Evolutionary conservation across 208 protist species (phyloP).

Genomic region (Trichomonas vaginalis): DNA sequence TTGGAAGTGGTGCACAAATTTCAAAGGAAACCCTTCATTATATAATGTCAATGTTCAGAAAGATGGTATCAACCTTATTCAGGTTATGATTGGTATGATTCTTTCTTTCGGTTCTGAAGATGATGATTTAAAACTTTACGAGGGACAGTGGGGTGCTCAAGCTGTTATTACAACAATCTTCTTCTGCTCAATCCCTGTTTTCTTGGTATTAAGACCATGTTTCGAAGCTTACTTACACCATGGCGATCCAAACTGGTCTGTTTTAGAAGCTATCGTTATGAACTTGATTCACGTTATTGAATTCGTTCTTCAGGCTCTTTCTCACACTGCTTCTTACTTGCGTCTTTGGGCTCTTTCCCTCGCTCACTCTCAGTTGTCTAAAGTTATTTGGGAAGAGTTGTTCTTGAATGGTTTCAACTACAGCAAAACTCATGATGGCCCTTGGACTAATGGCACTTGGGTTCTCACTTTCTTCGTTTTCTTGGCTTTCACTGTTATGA

Average conservation of each 20-base stretch:
- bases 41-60: not conserved
- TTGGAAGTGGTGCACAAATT: slow-evolving; percentile 77
- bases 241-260: slow-evolving; percentile 33
- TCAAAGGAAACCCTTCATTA: not conserved
- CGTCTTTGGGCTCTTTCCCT: slow-evolving; percentile 97
- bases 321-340: slow-evolving; percentile 98
- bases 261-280: slow-evolving; percentile 80
- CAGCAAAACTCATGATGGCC: too few species aligned
- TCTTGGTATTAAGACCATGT: slow-evolving; percentile 15
- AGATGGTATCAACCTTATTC: slow-evolving; percentile 7
- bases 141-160: not conserved
- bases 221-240: not conserved
- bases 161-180: not conserved
- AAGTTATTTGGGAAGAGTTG: not conserved
- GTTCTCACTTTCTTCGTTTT: slow-evolving; percentile 68
- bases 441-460: too few species aligned
- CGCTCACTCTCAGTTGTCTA: slow-evolving; percentile 67
- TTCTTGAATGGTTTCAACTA: not conserved
- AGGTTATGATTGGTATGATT: not conserved
- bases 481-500: slow-evolving; percentile 68
- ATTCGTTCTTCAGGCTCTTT: slow-evolving; percentile 89
- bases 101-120: not conserved
- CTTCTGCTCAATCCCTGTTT: slow-evolving; percentile 20
- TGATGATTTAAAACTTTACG: not conserved
- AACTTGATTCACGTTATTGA: slow-evolving; percentile 98